Evolutionary conservation across 257 asterid species (phyloP).

Genomic region (Jasminum sambac): DNA sequence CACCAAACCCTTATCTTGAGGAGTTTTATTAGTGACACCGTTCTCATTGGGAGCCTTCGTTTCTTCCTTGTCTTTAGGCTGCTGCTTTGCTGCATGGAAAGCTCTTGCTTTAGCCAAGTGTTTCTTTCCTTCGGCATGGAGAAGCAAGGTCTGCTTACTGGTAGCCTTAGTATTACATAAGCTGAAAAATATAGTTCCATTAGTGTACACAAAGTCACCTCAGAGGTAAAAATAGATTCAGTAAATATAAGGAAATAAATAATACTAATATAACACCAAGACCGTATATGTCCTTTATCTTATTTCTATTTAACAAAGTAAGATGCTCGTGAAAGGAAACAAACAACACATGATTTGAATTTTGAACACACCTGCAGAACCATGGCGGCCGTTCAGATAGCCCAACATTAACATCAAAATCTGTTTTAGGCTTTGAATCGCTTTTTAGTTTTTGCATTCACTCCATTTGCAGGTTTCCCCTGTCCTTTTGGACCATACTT

Average conservation of each 20-base stretch:
- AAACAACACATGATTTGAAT: conserved; percentile 11
- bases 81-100: conserved; percentile 72
- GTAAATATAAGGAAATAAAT: background rate
- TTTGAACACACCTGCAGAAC: conserved; percentile 76
- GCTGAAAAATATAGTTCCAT: conserved; percentile 43
- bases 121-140: conserved; percentile 93
- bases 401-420: conserved; percentile 83
- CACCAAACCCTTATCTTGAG: conserved; percentile 32
- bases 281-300: background rate
- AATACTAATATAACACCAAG: background rate
- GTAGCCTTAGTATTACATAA: conserved; percentile 86
- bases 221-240: background rate
- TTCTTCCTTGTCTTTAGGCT: conserved; percentile 43
- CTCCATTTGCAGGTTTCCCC: conserved; percentile 53
- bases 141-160: conserved; percentile 86
- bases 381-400: conserved; percentile 82
- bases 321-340: background rate
- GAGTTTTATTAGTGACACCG: conserved; percentile 29
- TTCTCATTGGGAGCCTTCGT: conserved; percentile 34
- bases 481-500: conserved; percentile 96
- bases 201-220: conserved; percentile 10
- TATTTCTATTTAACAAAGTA: conserved; percentile 18
- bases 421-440: conserved; percentile 66
- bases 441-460: conserved; percentile 47
- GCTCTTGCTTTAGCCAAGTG: conserved; percentile 92